A percentile compares a stretch with the other conserved stretches of the same genome.
Conservation (phyloP, 2,329 filamentous ascomycete species). For the Corniculantispora saksenae region DNA sequence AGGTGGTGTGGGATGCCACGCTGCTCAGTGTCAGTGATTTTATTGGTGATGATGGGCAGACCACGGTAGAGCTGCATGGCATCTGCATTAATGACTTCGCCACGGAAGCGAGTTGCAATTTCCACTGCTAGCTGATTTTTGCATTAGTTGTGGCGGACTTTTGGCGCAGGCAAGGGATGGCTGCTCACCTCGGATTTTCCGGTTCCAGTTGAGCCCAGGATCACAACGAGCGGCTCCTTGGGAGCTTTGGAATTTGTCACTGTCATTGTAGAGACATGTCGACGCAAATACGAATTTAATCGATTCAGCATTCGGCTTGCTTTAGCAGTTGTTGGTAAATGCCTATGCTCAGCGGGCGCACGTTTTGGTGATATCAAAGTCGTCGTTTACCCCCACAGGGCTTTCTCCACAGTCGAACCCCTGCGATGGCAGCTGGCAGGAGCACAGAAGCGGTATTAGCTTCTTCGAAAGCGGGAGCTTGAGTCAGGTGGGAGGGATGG, state of each 20-base stretch:
- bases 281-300: slow-evolving; percentile 26
- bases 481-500: neutral
- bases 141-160: neutral
- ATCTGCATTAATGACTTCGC: slow-evolving; percentile 95
- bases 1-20: slow-evolving; percentile 85
- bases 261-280: slow-evolving; percentile 44
- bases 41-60: slow-evolving; percentile 92
- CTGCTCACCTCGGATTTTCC: slow-evolving; percentile 83
- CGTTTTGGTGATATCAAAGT: neutral
- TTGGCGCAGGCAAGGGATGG: neutral
- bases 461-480: neutral
- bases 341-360: too few species aligned
- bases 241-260: slow-evolving; percentile 36
- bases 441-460: neutral
- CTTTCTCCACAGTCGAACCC: slow-evolving; percentile 10
- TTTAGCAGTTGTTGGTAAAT: neutral
- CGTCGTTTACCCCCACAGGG: slow-evolving; percentile 2
- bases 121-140: slow-evolving; percentile 77
- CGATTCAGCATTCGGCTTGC: slow-evolving; percentile 13
- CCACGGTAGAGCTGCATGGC: slow-evolving; percentile 97
- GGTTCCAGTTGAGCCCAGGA: slow-evolving; percentile 89
- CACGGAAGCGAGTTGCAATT: slow-evolving; percentile 77
- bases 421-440: too few species aligned
- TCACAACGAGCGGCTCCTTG: slow-evolving; percentile 67
- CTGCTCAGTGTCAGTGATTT: slow-evolving; percentile 74